These are phyloP conservation scores for Trametes cingulata DNA, from an alignment of 768 basidiomycete genomes.

Conservation along the genomic window DNA sequence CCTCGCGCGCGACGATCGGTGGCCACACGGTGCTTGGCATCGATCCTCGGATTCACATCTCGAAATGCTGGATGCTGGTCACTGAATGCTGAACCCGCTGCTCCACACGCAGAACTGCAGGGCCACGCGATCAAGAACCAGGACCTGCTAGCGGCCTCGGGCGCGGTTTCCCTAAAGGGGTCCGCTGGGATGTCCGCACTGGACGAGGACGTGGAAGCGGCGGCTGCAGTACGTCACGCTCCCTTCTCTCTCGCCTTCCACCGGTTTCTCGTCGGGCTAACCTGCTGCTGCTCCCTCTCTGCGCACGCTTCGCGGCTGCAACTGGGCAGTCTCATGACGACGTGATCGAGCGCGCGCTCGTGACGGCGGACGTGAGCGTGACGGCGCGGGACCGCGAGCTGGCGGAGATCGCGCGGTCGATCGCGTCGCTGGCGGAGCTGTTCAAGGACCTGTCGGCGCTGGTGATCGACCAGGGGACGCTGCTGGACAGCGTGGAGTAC, in stretches of 20 bases:
- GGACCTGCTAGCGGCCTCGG: conserved; percentile 89
- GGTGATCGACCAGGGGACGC: conserved; percentile 97
- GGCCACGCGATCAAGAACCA: conserved; percentile 98
- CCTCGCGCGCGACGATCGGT: conserved; percentile 11
- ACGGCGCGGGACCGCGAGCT: conserved; percentile 67
- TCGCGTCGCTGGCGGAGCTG: conserved; percentile 87
- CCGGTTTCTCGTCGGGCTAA: conserved; percentile 17
- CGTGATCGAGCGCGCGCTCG: conserved; percentile 35
- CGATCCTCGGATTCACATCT: not conserved
- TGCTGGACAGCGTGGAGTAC: conserved; percentile 95
- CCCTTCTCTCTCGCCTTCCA: not conserved
- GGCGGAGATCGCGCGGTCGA: conserved; percentile 88
- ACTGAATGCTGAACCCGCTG: conserved; percentile 19
- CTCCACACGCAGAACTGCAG: conserved; percentile 68
- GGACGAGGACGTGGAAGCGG: conserved; percentile 89
- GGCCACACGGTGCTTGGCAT: conserved; percentile 1
- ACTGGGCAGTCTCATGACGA: conserved; percentile 35
- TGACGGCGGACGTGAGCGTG: conserved; percentile 42
- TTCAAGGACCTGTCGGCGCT: conserved; percentile 94
- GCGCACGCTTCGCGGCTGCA: too few relatives aligned
- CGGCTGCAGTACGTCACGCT: conserved; percentile 45
- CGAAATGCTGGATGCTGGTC: too few relatives aligned
- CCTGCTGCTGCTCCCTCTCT: not conserved
- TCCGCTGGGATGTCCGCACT: conserved; percentile 81
- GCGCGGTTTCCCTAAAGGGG: conserved; percentile 78